Percentiles rank a stretch among this genome's conserved stretches.
phyloP scores from a whole-genome alignment of 495 filamentous ascomycete species.

The Tuber indicum region DNA sequence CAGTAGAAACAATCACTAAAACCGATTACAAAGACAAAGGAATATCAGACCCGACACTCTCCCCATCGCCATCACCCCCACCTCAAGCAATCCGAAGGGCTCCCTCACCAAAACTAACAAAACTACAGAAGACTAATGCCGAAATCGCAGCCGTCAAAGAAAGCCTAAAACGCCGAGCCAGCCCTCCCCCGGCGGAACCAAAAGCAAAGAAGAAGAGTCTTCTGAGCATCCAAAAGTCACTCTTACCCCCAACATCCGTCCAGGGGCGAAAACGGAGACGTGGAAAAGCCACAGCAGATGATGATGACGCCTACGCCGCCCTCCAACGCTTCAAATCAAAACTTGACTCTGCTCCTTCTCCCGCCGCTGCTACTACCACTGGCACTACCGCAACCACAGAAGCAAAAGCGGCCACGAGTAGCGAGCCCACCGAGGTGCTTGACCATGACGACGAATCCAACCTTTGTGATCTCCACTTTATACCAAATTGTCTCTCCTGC shows the following conservation, averaged over 20 bases:
- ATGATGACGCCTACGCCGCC: conserved; percentile 31
- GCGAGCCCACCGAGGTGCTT: conserved; percentile 10
- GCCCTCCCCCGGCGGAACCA: conserved; percentile 8
- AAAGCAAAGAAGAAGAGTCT: conserved; percentile 53
- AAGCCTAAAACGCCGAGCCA: conserved; percentile 67
- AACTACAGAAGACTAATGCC: conserved; percentile 59
- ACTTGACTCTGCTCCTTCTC: conserved; percentile 51
- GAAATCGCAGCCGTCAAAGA: conserved; percentile 86
- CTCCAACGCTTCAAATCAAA: conserved; percentile 53
- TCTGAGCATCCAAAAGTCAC: conserved; percentile 53
- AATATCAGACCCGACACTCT: not conserved
- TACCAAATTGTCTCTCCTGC: conserved; percentile 87
- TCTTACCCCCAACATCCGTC: conserved; percentile 75
- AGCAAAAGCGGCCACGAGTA: not conserved
- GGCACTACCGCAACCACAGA: not conserved
- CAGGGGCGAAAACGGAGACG: conserved; percentile 71
- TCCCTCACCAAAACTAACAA: conserved; percentile 22
- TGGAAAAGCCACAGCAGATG: conserved; percentile 46
- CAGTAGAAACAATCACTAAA: conserved; percentile 10
- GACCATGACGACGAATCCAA: conserved; percentile 59
- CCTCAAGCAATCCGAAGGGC: conserved; percentile 11
- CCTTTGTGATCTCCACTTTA: conserved; percentile 86
- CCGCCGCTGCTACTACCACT: not conserved
- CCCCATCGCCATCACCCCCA: conserved; percentile 6
- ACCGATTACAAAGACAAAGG: not conserved